Evolutionary conservation across 176 grass and related monocot genomes (phyloP).

Genomic region (Echinochloa phyllopogon): DNA sequence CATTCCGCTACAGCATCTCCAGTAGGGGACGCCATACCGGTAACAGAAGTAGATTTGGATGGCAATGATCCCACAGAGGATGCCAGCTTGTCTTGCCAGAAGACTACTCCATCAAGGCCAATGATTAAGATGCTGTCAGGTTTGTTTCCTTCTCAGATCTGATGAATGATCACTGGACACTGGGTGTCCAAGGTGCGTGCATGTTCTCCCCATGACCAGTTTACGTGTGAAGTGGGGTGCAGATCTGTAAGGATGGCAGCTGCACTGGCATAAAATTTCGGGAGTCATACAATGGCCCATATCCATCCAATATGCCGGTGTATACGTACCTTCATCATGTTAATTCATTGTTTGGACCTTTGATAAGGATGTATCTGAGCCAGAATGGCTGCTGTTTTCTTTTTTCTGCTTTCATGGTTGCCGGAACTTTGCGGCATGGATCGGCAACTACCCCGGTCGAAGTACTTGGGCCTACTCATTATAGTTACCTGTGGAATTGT

Average conservation of each 20-base stretch:
- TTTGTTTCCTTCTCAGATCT: slow-evolving; percentile 54
- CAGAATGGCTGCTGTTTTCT: background rate
- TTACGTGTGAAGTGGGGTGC: background rate
- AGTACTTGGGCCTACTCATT: too few relatives aligned
- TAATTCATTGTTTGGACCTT: slow-evolving; percentile 3
- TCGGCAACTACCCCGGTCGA: too few relatives aligned
- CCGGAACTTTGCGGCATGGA: too few relatives aligned
- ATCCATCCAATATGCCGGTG: slow-evolving; percentile 3
- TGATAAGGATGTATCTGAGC: background rate
- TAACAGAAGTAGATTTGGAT: slow-evolving; percentile 67
- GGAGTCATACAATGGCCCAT: background rate
- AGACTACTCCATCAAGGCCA: slow-evolving; percentile 22
- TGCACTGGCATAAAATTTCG: background rate
- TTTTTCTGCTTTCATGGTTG: too few relatives aligned
- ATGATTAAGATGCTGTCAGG: slow-evolving; percentile 58
- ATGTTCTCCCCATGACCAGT: background rate
- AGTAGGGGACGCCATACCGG: slow-evolving; percentile 38
- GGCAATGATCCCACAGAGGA: slow-evolving; percentile 44
- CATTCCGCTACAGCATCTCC: slow-evolving; percentile 19
- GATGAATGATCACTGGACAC: slow-evolving; percentile 11
- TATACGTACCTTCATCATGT: background rate
- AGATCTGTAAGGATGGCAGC: background rate
- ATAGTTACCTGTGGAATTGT: background rate
- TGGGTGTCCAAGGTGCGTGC: background rate
- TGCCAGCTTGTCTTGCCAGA: slow-evolving; percentile 46